Conservation (phyloP, 1,284 basidiomycete genomes). For the Rhodotorula mucilaginosa region DNA sequence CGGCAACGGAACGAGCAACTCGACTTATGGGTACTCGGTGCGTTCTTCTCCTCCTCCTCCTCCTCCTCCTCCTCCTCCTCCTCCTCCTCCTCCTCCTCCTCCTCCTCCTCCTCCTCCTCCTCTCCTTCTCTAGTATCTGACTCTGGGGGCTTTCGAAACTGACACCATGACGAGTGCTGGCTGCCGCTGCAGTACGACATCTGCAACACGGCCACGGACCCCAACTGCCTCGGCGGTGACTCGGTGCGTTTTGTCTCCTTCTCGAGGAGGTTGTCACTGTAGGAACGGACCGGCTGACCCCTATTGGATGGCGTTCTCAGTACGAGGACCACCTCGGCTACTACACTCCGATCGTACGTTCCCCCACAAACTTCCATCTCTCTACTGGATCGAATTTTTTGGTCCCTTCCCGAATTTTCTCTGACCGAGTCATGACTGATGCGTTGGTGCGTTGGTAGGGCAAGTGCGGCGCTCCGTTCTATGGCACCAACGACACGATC, state of each 20-base stretch:
- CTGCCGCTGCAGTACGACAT: constrained; percentile 26
- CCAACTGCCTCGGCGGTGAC: constrained; percentile 40
- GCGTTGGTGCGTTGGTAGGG: not conserved
- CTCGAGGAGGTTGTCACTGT: too few relatives aligned
- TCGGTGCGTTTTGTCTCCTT: not conserved
- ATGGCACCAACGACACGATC: constrained; percentile 22
- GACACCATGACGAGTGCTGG: not conserved
- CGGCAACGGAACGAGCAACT: constrained; percentile 37
- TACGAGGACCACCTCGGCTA: constrained; percentile 38
- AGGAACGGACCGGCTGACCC: not conserved
- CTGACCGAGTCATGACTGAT: not conserved
- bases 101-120: too few relatives aligned
- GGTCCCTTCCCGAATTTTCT: too few relatives aligned
- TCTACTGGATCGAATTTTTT: too few relatives aligned
- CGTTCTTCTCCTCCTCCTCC: not conserved
- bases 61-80: too few relatives aligned
- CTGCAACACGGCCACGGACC: constrained; percentile 34
- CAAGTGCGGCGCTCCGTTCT: constrained; percentile 25
- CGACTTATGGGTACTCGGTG: constrained; percentile 39
- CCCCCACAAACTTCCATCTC: too few relatives aligned
- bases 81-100: too few relatives aligned
- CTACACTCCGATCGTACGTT: constrained; percentile 30
- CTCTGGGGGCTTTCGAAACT: too few relatives aligned
- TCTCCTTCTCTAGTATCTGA: not conserved
- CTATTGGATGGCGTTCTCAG: not conserved